These are phyloP conservation scores for Boletus rex-veris DNA, from an alignment of 768 basidiomycete genomes.

Conservation along the genomic window DNA sequence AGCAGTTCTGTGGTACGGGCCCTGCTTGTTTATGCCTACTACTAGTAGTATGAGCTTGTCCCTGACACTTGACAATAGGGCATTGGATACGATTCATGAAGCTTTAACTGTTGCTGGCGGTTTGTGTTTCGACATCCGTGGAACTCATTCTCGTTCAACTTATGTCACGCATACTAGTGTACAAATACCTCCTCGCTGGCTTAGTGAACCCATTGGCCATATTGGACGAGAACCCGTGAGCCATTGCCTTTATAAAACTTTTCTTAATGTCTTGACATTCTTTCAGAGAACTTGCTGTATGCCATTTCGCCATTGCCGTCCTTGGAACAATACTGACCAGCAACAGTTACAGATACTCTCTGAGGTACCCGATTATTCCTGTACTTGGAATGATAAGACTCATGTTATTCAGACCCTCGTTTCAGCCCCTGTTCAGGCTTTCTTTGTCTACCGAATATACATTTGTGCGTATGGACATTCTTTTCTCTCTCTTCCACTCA, in stretches of 20 bases:
- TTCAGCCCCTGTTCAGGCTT: neutral
- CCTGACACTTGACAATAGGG: too few species aligned
- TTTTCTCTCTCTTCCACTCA: neutral
- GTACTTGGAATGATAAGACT: neutral
- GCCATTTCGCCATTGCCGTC: neutral
- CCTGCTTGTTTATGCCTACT: too few species aligned
- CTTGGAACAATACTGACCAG: neutral
- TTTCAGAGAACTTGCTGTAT: conserved; percentile 8
- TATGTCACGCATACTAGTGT: neutral
- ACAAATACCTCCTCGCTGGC: conserved; percentile 2
- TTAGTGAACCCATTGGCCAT: neutral
- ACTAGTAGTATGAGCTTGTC: too few species aligned
- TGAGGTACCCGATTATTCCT: neutral
- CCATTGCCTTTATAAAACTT: too few species aligned
- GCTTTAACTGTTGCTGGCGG: too few species aligned
- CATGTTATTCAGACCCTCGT: neutral
- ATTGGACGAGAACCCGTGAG: neutral
- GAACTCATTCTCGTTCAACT: neutral
- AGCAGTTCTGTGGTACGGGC: too few species aligned
- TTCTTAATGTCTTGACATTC: neutral
- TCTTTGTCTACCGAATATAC: conserved; percentile 11
- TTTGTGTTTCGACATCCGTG: too few species aligned
- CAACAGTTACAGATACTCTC: conserved; percentile 6
- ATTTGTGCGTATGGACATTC: neutral
- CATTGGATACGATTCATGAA: too few species aligned